A percentile compares a stretch with the other conserved stretches of the same genome.
These are phyloP conservation scores for Lachancea sp. DNA, from an alignment of 805 yeast genomes.

Conservation along the genomic window DNA sequence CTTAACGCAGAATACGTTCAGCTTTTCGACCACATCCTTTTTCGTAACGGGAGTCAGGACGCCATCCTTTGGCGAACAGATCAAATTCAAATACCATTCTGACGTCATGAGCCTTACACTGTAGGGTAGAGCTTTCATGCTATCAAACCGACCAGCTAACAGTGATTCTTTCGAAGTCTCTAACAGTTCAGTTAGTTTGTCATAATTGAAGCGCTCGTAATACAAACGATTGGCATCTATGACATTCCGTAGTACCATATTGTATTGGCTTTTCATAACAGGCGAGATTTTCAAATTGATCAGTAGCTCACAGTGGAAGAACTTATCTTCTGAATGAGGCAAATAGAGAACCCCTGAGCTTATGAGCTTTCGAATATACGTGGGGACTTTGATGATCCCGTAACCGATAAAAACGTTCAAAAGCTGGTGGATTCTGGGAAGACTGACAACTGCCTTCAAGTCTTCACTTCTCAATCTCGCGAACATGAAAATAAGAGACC, in stretches of 20 bases:
- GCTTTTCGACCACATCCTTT: slow-evolving; percentile 16
- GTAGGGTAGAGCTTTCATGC: slow-evolving; percentile 29
- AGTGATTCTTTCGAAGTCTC: slow-evolving; percentile 27
- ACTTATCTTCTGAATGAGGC: slow-evolving; percentile 44
- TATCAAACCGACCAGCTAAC: slow-evolving; percentile 16
- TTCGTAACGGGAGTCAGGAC: slow-evolving; percentile 15
- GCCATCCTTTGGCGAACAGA: slow-evolving; percentile 33
- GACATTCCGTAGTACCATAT: slow-evolving; percentile 47
- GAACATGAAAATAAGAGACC: slow-evolving; percentile 33
- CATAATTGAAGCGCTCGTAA: slow-evolving; percentile 32
- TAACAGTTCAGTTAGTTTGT: slow-evolving; percentile 28
- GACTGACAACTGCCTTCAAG: slow-evolving; percentile 16
- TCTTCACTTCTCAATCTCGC: slow-evolving; percentile 32
- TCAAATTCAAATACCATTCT: slow-evolving; percentile 43
- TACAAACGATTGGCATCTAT: slow-evolving; percentile 35
- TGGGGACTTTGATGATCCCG: slow-evolving; percentile 40
- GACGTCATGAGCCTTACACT: slow-evolving; percentile 42
- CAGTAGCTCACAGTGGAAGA: slow-evolving; percentile 49
- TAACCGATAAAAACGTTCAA: slow-evolving; percentile 38
- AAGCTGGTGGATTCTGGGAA: slow-evolving; percentile 38
- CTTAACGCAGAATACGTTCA: slow-evolving; percentile 19
- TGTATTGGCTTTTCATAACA: slow-evolving; percentile 46
- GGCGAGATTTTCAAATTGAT: slow-evolving; percentile 51
- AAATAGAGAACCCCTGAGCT: slow-evolving; percentile 79
- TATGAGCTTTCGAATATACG: slow-evolving; percentile 72